phyloP scores from a whole-genome alignment of 495 filamentous ascomycete genomes.

The Hypoxylon crocopeplum region DNA sequence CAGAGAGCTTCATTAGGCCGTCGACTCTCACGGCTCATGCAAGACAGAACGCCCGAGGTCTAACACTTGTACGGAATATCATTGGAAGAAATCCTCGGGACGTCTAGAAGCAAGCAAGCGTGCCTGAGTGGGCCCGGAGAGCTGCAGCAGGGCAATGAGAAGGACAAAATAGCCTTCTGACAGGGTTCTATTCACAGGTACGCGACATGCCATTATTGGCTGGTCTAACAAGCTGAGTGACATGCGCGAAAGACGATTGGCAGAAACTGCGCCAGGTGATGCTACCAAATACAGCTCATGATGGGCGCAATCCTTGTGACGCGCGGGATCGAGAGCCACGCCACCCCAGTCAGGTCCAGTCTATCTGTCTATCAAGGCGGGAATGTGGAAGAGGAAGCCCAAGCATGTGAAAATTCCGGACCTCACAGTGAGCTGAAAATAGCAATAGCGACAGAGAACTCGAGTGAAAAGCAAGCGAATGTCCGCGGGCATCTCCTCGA shows the following conservation, averaged over 20 bases:
- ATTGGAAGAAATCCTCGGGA: constrained; percentile 18
- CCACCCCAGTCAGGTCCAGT: constrained; percentile 9
- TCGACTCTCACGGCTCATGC: constrained; percentile 4
- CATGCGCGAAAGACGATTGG: constrained; percentile 26
- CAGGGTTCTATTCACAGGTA: constrained; percentile 30
- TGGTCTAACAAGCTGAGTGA: constrained; percentile 21
- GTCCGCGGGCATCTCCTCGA: not conserved
- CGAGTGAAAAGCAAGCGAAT: not conserved
- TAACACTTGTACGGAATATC: constrained; percentile 9
- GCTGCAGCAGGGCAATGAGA: constrained; percentile 11
- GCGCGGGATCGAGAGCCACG: constrained; percentile 25
- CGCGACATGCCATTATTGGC: constrained; percentile 26
- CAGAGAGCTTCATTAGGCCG: not conserved
- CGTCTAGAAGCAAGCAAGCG: constrained; percentile 29
- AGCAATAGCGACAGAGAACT: constrained; percentile 1
- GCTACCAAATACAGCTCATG: constrained; percentile 29
- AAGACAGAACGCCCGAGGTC: constrained; percentile 22
- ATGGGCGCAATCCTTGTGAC: constrained; percentile 17
- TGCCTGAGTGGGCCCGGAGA: constrained; percentile 27
- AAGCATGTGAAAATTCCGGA: not conserved
- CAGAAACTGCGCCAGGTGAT: constrained; percentile 30
- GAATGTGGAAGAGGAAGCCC: not conserved
- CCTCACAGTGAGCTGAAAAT: constrained; percentile 8
- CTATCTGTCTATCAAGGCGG: not conserved
- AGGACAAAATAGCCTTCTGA: constrained; percentile 30